These are phyloP conservation scores for Cystofilobasidium capitatum DNA, from an alignment of 768 basidiomycete species.

Conservation along the genomic window DNA sequence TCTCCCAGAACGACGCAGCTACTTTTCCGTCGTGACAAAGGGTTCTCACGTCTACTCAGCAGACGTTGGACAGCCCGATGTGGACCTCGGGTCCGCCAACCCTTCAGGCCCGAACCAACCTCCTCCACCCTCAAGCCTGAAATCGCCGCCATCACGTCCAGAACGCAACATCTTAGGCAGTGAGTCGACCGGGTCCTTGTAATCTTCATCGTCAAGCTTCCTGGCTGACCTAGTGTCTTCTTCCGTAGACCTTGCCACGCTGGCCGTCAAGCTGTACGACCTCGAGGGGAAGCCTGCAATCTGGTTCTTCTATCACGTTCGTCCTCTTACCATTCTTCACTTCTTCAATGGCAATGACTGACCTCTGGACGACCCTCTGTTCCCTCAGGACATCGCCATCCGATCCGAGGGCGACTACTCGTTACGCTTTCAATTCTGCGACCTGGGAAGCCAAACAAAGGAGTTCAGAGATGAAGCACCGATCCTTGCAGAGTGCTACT, in stretches of 20 bases:
- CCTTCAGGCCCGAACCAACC: too few species aligned
- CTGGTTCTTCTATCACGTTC: slow-evolving; percentile 22
- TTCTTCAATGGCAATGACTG: neutral
- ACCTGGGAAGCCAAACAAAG: slow-evolving; percentile 13
- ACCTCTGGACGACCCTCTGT: neutral
- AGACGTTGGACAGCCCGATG: neutral
- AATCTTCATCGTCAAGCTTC: neutral
- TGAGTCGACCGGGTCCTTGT: slow-evolving; percentile 1
- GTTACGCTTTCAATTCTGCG: slow-evolving; percentile 16
- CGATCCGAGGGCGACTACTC: slow-evolving; percentile 24
- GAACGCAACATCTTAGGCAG: slow-evolving; percentile 21
- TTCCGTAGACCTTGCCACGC: slow-evolving; percentile 12
- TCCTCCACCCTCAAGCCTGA: neutral
- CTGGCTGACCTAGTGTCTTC: neutral
- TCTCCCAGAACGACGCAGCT: neutral
- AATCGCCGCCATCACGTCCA: neutral
- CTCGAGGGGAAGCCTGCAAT: slow-evolving; percentile 12
- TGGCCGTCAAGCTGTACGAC: slow-evolving; percentile 7
- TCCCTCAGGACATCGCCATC: slow-evolving; percentile 21
- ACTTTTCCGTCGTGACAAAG: neutral
- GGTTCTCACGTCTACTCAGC: neutral
- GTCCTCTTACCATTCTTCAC: neutral
- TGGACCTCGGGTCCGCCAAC: neutral
- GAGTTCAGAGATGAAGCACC: slow-evolving; percentile 11
- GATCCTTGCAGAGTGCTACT: slow-evolving; percentile 19